phyloP scores from a whole-genome alignment of 2,329 filamentous ascomycete species.

The Boeremia exigua region DNA sequence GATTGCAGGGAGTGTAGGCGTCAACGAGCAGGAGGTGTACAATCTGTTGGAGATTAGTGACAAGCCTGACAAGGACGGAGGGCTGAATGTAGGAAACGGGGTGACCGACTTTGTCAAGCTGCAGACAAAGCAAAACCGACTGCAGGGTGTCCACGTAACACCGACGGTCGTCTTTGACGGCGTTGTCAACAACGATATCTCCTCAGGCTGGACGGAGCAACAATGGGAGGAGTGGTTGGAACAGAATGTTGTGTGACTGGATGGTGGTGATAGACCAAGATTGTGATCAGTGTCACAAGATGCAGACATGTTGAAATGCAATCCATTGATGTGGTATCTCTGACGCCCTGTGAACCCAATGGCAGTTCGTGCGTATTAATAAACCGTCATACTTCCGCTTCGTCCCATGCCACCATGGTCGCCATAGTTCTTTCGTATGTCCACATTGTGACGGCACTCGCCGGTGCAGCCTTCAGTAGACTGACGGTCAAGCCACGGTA shows the following conservation, averaged over 20 bases:
- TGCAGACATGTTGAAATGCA: background rate
- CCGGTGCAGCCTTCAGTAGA: constrained; percentile 90
- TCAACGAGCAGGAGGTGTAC: constrained; percentile 75
- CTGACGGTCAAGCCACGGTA: constrained; percentile 90
- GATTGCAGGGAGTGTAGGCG: constrained; percentile 71
- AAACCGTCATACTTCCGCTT: constrained; percentile 11
- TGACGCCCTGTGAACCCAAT: background rate
- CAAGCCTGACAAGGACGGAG: constrained; percentile 69
- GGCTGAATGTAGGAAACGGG: constrained; percentile 78
- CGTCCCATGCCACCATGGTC: constrained; percentile 55
- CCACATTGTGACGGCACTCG: constrained; percentile 92
- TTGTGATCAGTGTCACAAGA: background rate
- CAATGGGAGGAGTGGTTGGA: constrained; percentile 71
- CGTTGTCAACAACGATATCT: constrained; percentile 78
- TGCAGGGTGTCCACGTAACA: constrained; percentile 86
- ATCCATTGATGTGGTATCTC: background rate
- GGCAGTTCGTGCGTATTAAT: background rate
- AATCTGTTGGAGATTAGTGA: constrained; percentile 71
- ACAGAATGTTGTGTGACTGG: constrained; percentile 64
- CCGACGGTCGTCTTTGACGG: constrained; percentile 91
- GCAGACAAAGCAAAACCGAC: constrained; percentile 77
- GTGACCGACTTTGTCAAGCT: constrained; percentile 87
- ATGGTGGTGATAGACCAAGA: constrained; percentile 2
- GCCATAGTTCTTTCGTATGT: constrained; percentile 82
- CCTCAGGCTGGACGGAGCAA: constrained; percentile 70